A percentile compares a stretch with the other conserved stretches of the same genome.
phyloP scores from a whole-genome alignment of 306 rosid genomes.

The Fragaria ananassa region DNA sequence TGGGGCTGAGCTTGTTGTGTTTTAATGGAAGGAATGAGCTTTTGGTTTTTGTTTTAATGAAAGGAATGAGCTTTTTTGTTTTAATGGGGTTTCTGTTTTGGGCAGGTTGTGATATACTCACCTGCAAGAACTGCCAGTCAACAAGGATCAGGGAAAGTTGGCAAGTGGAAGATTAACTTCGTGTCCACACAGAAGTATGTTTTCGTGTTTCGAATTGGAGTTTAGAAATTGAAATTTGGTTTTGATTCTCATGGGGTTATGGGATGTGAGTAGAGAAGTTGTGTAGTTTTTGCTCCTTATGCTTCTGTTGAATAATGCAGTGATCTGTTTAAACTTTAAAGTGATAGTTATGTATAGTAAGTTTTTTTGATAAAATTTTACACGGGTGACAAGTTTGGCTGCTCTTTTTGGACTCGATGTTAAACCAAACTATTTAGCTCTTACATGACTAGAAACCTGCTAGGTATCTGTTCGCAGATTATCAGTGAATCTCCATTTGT shows the following conservation, averaged over 20 bases:
- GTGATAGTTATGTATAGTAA: slow-evolving; percentile 6
- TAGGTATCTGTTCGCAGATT: neutral
- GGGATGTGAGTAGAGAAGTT: neutral
- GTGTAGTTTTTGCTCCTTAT: neutral
- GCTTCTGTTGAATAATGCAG: neutral
- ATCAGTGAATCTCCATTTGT: neutral
- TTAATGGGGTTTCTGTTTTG: neutral
- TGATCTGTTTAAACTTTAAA: neutral
- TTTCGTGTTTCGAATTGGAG: neutral
- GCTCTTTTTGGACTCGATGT: neutral
- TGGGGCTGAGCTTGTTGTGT: neutral
- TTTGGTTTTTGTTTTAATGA: neutral
- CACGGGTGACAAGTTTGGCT: neutral
- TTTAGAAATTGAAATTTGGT: neutral
- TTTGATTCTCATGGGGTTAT: neutral
- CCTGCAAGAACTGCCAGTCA: slow-evolving; percentile 97
- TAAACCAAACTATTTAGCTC: too few relatives aligned
- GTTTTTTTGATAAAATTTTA: neutral
- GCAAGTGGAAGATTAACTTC: slow-evolving; percentile 93
- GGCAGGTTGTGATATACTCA: slow-evolving; percentile 87
- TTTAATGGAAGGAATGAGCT: neutral
- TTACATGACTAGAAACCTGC: too few relatives aligned
- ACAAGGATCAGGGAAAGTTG: slow-evolving; percentile 98
- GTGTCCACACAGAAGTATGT: slow-evolving; percentile 85
- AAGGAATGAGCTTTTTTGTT: neutral